A percentile compares a stretch with the other conserved stretches of the same genome.
These are phyloP conservation scores for Talaromyces sp. DNA, from an alignment of 2,329 filamentous ascomycete genomes.

Conservation along the genomic window DNA sequence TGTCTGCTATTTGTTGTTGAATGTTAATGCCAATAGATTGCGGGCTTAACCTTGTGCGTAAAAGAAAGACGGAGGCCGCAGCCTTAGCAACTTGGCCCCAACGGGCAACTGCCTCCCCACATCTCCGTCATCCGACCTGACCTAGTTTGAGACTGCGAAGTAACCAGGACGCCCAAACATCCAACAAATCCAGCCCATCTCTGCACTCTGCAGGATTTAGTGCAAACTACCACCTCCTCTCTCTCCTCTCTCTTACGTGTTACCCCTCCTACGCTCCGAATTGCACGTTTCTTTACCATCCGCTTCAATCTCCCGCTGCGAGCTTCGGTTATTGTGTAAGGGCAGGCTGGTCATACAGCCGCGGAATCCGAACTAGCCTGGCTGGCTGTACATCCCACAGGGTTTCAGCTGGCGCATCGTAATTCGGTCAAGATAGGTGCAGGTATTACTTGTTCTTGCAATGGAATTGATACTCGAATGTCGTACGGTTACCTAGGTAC, in stretches of 20 bases:
- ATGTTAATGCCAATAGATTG: not conserved
- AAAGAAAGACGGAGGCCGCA: not conserved
- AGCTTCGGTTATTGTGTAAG: constrained; percentile 10
- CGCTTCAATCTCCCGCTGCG: constrained; percentile 15
- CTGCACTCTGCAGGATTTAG: not conserved
- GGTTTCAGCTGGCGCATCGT: constrained; percentile 37
- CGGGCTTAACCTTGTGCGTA: not conserved
- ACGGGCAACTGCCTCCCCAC: constrained; percentile 19
- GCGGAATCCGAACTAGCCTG: not conserved
- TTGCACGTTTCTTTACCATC: not conserved
- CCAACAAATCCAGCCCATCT: constrained; percentile 1
- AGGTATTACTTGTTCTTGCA: constrained; percentile 16
- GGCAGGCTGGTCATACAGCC: constrained; percentile 6
- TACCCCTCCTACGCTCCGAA: not conserved
- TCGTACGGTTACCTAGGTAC: not conserved
- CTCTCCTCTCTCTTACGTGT: constrained; percentile 4
- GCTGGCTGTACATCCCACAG: constrained; percentile 12
- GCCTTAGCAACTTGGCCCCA: constrained; percentile 15
- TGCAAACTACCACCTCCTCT: not conserved
- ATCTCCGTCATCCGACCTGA: constrained; percentile 23
- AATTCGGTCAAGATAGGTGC: constrained; percentile 8
- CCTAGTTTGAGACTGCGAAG: constrained; percentile 5
- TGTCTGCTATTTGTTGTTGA: not conserved
- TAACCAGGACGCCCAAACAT: not conserved
- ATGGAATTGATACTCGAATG: not conserved